Base-by-base conservation (phyloP, 495 filamentous ascomycete species). In the Bacidia rubella region DNA sequence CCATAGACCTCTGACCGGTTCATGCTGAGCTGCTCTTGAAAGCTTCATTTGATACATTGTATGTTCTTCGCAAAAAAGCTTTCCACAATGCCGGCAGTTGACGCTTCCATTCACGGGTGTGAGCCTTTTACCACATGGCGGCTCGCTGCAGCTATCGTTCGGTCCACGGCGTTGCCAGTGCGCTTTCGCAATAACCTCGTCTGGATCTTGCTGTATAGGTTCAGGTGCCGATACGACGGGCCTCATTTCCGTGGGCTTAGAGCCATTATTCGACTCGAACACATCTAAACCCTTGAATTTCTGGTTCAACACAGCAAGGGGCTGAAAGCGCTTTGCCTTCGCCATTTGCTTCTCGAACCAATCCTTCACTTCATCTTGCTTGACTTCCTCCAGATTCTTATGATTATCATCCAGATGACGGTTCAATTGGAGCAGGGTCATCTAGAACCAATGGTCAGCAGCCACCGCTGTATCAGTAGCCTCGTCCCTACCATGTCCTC, bases 21-120 rank as follows among this genome's bases (percentile, higher is more conserved):
- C 93, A 70, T 94, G 87, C 56, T 82, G 77, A 2, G 93, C 92
- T 3, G 87, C 82, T 44, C 90, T 75, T 10, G 87, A 95, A 19
- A 98, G 77, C 74, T 92, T 96, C 86, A 97, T 97, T 69, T 97
- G 90, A 60, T 97, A 98, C 92, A 96, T 95, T 26, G 90, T 96
- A 69, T 98, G 93, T 57, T 93, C 87, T 63, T 97, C 90, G 67
- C 92, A 98, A 63, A 96, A 98, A 29, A 98, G 70, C 56, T 80
- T 84, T 0, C 92, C 92, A 57, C 92, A 98, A 49, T 87, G 85
- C 50, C 92, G 74, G 62, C 92, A 98, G 62, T 98, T 95, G 57
- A 97, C 80, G 54, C 74, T 86, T 15, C 90, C 89, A 56, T 83
- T 87, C 20, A 83, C 74, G 11, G 81, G 76, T 3, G 86, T 87